Evolutionary conservation across 345 rosid species (phyloP).

Genomic region (Salix arbutifolia): DNA sequence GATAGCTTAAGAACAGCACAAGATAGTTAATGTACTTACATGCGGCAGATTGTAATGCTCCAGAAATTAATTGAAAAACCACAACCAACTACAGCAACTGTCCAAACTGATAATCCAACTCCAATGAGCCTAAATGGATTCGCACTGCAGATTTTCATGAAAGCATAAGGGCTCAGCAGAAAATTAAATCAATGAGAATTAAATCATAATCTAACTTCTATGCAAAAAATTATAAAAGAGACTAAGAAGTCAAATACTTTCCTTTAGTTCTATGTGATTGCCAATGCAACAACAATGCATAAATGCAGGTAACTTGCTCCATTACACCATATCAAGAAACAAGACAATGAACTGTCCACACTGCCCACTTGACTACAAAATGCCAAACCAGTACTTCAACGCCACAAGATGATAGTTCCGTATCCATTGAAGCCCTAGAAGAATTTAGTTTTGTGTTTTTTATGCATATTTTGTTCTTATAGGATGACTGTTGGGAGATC

Average conservation of each 20-base stretch:
- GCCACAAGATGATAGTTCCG: not conserved
- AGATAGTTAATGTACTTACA: slow-evolving; percentile 44
- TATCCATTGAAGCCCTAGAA: not conserved
- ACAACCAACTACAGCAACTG: slow-evolving; percentile 70
- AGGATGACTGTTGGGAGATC: not conserved
- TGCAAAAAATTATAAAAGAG: not conserved
- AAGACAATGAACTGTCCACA: not conserved
- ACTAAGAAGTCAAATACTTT: not conserved
- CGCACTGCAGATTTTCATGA: slow-evolving; percentile 44
- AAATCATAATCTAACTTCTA: not conserved
- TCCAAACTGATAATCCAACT: slow-evolving; percentile 86
- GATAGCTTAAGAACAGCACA: not conserved
- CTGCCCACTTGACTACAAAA: not conserved
- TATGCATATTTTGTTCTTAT: not conserved
- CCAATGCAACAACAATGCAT: not conserved
- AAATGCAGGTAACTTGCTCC: not conserved
- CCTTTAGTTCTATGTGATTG: not conserved
- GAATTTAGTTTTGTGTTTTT: not conserved
- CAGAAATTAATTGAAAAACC: slow-evolving; percentile 81
- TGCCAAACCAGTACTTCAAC: not conserved
- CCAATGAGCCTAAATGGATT: slow-evolving; percentile 96
- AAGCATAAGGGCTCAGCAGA: slow-evolving; percentile 15
- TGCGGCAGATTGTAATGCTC: slow-evolving; percentile 80
- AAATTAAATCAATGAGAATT: not conserved
- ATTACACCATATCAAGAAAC: not conserved